These are phyloP conservation scores for Sordaria brevicollis DNA, from an alignment of 495 filamentous ascomycete species.

Conservation along the genomic window DNA sequence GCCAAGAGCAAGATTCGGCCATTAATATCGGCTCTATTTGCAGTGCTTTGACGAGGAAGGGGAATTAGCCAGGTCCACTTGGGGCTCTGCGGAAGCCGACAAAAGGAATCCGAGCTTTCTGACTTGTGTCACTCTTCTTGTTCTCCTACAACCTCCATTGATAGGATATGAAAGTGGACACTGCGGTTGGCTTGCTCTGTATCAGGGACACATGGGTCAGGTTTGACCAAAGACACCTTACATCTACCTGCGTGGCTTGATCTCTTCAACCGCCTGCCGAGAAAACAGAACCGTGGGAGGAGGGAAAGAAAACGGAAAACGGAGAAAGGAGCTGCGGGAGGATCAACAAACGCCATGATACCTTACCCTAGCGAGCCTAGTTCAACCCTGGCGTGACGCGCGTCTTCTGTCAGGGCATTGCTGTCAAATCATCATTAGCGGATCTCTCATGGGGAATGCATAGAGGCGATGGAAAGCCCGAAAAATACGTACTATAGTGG, in stretches of 20 bases:
- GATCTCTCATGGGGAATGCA: neutral
- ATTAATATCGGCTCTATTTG: neutral
- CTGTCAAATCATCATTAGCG: neutral
- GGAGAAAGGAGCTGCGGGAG: neutral
- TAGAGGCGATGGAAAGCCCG: neutral
- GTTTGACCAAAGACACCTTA: neutral
- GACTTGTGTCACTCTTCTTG: neutral
- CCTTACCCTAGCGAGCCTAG: neutral
- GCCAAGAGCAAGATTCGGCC: neutral
- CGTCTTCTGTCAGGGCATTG: neutral
- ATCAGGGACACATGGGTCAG: no score
- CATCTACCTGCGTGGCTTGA: neutral
- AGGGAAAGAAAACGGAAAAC: neutral
- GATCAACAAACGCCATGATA: neutral
- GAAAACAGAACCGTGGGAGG: neutral
- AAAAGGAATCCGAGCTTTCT: neutral
- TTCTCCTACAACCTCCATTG: neutral
- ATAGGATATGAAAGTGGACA: neutral
- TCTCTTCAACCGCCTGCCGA: neutral
- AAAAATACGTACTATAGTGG: neutral
- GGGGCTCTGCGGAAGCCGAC: neutral
- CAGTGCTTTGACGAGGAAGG: neutral
- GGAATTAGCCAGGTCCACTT: neutral
- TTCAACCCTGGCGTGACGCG: neutral
- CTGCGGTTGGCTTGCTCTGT: neutral